phyloP scores from a whole-genome alignment of 1,284 basidiomycete species.

The Cerrena zonata region DNA sequence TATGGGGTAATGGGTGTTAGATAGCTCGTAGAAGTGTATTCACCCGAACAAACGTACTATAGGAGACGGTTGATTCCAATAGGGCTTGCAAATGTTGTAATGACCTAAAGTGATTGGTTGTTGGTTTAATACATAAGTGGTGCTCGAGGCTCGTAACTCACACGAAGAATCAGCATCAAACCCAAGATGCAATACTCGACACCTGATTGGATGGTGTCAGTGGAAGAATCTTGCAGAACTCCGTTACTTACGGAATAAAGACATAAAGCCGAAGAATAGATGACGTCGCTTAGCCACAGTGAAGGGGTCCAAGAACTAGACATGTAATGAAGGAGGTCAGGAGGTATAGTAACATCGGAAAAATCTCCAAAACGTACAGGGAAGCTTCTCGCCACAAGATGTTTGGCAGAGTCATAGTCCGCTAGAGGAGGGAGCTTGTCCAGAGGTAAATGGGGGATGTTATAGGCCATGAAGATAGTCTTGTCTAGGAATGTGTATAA shows the following conservation, averaged over 20 bases:
- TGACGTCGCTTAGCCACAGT: constrained; percentile 11
- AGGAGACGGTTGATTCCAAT: constrained; percentile 43
- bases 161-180: constrained; percentile 13
- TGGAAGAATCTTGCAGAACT: neutral
- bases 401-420: constrained; percentile 38
- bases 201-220: no score
- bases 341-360: neutral
- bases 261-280: constrained; percentile 23
- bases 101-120: neutral
- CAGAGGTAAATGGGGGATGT: constrained; percentile 22
- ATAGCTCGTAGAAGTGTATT: no score
- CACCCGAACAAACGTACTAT: constrained; percentile 17
- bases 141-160: neutral
- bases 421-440: constrained; percentile 38
- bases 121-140: neutral
- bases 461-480: constrained; percentile 25
- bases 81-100: constrained; percentile 35
- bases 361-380: constrained; percentile 13
- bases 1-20: neutral
- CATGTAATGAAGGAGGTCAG: constrained; percentile 16
- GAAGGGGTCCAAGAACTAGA: constrained; percentile 25
- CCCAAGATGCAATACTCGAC: constrained; percentile 20
- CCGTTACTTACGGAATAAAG: constrained; percentile 14
- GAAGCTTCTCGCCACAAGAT: constrained; percentile 31
- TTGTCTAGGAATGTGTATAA: constrained; percentile 54